phyloP scores from a whole-genome alignment of 306 rosid species.

The Gynostemma pentaphyllum region DNA sequence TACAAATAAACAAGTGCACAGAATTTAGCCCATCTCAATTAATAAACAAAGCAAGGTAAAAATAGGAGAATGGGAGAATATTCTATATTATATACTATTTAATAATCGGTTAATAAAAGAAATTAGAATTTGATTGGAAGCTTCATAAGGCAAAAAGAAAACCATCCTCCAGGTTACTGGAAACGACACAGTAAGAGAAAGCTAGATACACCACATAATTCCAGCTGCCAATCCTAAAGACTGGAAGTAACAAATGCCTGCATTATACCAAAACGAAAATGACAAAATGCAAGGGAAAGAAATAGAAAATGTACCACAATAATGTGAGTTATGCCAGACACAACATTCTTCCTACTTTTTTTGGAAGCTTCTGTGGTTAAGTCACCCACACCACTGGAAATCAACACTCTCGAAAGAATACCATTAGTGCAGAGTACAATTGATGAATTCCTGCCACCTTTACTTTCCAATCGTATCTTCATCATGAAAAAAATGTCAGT shows the following conservation, averaged over 20 bases:
- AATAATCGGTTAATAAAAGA: too few species aligned
- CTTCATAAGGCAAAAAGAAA: too few species aligned
- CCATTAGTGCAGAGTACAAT: constrained; percentile 88
- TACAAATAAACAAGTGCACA: too few species aligned
- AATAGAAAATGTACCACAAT: constrained; percentile 56
- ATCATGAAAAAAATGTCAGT: constrained; percentile 14
- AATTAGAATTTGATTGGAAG: too few species aligned
- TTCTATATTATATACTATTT: too few species aligned
- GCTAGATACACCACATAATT: not conserved
- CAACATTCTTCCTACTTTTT: constrained; percentile 22
- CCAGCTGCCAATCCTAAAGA: not conserved
- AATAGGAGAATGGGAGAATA: too few species aligned
- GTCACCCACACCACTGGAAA: constrained; percentile 31
- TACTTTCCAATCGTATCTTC: constrained; percentile 86
- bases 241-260: not conserved
- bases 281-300: constrained; percentile 2
- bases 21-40: too few species aligned
- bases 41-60: too few species aligned
- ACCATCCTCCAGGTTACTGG: too few species aligned
- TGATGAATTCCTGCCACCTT: constrained; percentile 77
- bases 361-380: constrained; percentile 15
- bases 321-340: constrained; percentile 65
- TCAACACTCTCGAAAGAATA: constrained; percentile 63
- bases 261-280: not conserved
- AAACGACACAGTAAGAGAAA: not conserved